phyloP scores from a whole-genome alignment of 495 filamentous ascomycete genomes.

The Trichoderma orchidacearum region DNA sequence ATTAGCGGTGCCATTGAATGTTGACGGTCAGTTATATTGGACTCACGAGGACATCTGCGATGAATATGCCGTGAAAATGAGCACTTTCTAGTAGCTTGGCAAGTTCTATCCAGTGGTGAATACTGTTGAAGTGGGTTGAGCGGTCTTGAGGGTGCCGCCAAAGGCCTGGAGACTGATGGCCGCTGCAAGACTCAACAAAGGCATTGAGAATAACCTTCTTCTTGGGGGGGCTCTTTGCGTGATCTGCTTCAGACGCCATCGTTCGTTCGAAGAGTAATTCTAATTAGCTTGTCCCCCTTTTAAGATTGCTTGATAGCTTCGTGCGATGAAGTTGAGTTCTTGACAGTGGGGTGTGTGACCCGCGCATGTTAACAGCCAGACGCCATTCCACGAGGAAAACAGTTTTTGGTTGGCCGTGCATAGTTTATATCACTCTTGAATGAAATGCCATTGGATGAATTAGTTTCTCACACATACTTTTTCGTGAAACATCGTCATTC shows the following conservation, averaged over 20 bases:
- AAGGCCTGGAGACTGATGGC: slow-evolving; percentile 50
- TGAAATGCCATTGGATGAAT: not conserved
- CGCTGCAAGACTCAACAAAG: slow-evolving; percentile 46
- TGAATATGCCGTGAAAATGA: slow-evolving; percentile 49
- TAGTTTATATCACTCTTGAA: not conserved
- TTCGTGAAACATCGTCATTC: not conserved
- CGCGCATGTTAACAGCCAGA: not conserved
- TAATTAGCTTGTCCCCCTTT: not conserved
- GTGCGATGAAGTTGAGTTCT: not conserved
- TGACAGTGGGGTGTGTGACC: not conserved
- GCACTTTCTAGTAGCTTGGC: slow-evolving; percentile 43
- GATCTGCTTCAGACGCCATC: not conserved
- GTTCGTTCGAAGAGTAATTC: not conserved
- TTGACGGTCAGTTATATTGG: slow-evolving; percentile 37
- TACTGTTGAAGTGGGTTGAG: slow-evolving; percentile 35
- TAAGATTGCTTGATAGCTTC: not conserved
- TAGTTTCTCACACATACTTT: not conserved
- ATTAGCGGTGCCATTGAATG: slow-evolving; percentile 10
- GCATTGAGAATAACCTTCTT: slow-evolving; percentile 53
- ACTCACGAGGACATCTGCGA: slow-evolving; percentile 31
- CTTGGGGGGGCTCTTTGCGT: slow-evolving; percentile 13
- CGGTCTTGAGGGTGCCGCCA: slow-evolving; percentile 44
- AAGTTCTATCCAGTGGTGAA: slow-evolving; percentile 42
- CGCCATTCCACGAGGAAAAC: not conserved
- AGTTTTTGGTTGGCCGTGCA: too few relatives aligned